phyloP scores from a whole-genome alignment of 345 rosid species.

The Rhodamnia argentea region DNA sequence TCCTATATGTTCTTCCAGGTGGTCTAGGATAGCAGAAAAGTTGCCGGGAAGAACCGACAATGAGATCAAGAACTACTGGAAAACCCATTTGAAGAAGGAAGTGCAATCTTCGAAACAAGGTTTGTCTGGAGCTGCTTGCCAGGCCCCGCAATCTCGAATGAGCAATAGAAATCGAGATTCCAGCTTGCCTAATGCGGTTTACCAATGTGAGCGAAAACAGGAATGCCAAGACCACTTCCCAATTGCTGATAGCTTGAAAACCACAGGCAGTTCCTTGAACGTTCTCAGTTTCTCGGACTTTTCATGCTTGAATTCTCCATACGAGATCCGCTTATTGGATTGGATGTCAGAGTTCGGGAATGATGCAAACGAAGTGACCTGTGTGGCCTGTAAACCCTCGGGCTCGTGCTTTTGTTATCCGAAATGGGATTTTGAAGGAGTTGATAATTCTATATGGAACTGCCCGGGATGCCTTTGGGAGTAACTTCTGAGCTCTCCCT shows the following conservation, averaged over 20 bases:
- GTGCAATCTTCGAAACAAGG: constrained; percentile 26
- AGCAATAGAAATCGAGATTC: background rate
- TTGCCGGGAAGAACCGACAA: constrained; percentile 21
- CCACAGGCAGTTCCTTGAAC: constrained; percentile 1
- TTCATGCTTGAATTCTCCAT: constrained; percentile 29
- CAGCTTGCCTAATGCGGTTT: background rate
- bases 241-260: background rate
- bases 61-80: constrained; percentile 8
- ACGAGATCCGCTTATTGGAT: constrained; percentile 31
- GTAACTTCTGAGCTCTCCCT: background rate
- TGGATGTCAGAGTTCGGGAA: constrained; percentile 39
- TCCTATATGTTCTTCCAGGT: constrained; percentile 10
- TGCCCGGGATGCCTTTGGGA: background rate
- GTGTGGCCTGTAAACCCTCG: constrained; percentile 5
- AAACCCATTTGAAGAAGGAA: constrained; percentile 48
- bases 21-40: constrained; percentile 60
- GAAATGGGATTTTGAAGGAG: background rate
- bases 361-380: constrained; percentile 14
- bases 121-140: background rate
- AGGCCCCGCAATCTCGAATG: background rate
- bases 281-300: background rate
- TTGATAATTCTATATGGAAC: background rate
- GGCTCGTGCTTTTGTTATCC: constrained; percentile 2
- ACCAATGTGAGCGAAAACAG: background rate
- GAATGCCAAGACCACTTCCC: background rate